Evolutionary conservation across 306 rosid genomes (phyloP), one percentile per base, ranked within the genome.

Genomic region (Pyrus communis): DNA sequence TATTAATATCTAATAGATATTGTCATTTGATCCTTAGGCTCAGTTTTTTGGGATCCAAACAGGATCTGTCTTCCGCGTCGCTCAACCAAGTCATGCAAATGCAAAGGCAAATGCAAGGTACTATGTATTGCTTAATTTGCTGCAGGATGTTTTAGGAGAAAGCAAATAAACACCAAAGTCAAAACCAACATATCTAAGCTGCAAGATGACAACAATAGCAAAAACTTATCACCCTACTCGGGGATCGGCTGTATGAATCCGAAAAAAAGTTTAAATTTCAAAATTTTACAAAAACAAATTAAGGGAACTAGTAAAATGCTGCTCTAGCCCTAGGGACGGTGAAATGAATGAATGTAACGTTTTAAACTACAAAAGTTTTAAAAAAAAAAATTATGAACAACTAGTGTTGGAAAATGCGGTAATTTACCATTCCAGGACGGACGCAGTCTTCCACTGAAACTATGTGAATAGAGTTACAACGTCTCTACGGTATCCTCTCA

Each of bases 391-490:
- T 8, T 25, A 62, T 69, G 84, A 83, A 85, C 84, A 82, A 82
- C 52, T 5, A 49, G 55, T 2, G 69, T 79, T 61, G 74, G 82
- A 81, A 81, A 75, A 60, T 75, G 67, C 57, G 35, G 33, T 40
- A 82, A 81, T 63, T 78, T 78, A 81, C 79, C 67, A 74, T 77
- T 85, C 88, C 55, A 51, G 55, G 55, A 51, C 77, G 82, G 78
- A 49, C 43, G 84, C 66, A 57, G 66, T 83, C 77, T 51, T 51
- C 9, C 87, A 67, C 76, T 63, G 81, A 69, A 73, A 67, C 86
- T 92, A 96, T 57, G 99, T 92, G 87, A 86, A 96, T 65, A 96
- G 87, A 75, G 99, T 96, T 67, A 96, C 98, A 62, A 96, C 99
- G 46, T 96, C 99, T 83, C 81, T 91, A 70, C 96, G 93, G 74